phyloP scores from a whole-genome alignment of 768 basidiomycete species.

The Agrocybe pediades region DNA sequence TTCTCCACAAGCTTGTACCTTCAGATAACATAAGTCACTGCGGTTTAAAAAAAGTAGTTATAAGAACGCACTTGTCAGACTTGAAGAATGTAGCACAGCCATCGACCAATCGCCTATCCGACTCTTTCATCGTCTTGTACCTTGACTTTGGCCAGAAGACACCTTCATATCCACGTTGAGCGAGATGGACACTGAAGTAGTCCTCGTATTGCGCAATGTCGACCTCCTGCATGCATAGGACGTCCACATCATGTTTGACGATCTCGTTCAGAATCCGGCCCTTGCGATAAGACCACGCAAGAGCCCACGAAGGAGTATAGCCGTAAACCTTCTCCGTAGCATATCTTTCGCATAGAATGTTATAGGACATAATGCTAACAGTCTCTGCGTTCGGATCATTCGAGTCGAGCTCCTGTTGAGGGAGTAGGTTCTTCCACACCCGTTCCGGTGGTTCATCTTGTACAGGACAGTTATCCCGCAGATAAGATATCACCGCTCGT shows the following conservation, averaged over 20 bases:
- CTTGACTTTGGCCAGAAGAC: conserved; percentile 91
- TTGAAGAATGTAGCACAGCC: conserved; percentile 98
- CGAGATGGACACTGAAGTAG: conserved; percentile 77
- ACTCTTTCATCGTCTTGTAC: conserved; percentile 88
- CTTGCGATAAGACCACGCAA: conserved; percentile 94
- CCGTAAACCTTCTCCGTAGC: conserved; percentile 91
- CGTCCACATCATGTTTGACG: conserved; percentile 78
- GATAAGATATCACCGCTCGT: conserved; percentile 77
- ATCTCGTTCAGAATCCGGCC: conserved; percentile 87
- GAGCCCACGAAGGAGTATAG: conserved; percentile 96
- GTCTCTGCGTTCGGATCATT: conserved; percentile 73
- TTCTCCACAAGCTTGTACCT: conserved; percentile 95
- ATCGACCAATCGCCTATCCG: conserved; percentile 87
- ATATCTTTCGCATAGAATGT: conserved; percentile 90
- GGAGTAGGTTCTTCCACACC: conserved; percentile 67
- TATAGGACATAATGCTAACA: conserved; percentile 85
- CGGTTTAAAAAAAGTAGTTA: conserved; percentile 5
- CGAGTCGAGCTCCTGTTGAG: conserved; percentile 59
- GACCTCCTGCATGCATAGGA: conserved; percentile 95
- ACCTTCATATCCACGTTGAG: conserved; percentile 82
- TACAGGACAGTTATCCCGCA: conserved; percentile 92
- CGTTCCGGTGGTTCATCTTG: conserved; percentile 82
- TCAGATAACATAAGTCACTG: conserved; percentile 12
- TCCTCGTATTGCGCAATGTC: conserved; percentile 92
- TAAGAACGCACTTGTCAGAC: conserved; percentile 68